These are phyloP conservation scores for Trichoderma sp. DNA, from an alignment of 2,329 filamentous ascomycete species.

Conservation along the genomic window DNA sequence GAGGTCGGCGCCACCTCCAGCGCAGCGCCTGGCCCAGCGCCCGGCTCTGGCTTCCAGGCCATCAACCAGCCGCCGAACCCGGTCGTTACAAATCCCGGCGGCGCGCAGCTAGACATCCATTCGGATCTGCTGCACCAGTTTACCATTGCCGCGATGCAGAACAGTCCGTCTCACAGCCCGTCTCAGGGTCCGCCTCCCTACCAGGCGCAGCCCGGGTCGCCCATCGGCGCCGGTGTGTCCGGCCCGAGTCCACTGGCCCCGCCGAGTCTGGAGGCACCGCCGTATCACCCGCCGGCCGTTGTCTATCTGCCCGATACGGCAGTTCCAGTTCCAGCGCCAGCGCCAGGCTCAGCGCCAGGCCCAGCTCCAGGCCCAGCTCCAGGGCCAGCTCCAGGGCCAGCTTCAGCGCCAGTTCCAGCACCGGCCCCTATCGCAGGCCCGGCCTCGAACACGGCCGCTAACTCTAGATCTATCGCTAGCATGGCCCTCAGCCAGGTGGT, in stretches of 20 bases:
- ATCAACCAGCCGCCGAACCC: constrained; percentile 30
- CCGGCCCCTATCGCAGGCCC: neutral
- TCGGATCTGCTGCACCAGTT: constrained; percentile 57
- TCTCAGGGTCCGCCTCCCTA: constrained; percentile 25
- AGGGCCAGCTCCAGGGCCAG: too few species aligned
- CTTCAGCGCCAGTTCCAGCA: neutral
- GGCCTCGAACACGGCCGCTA: neutral
- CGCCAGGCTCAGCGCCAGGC: too few species aligned
- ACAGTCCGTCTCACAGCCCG: constrained; percentile 22
- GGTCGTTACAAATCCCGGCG: constrained; percentile 24
- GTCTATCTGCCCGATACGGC: neutral
- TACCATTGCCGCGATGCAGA: constrained; percentile 16
- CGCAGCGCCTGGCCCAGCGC: neutral
- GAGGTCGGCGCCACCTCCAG: constrained; percentile 23
- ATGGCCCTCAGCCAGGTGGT: neutral
- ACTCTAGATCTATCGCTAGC: neutral
- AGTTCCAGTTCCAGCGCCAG: neutral
- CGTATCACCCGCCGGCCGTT: constrained; percentile 22
- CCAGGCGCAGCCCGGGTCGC: constrained; percentile 30
- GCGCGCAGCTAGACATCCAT: constrained; percentile 46
- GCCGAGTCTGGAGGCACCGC: constrained; percentile 27
- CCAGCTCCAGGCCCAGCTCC: too few species aligned
- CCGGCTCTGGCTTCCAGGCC: constrained; percentile 27
- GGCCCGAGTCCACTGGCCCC: constrained; percentile 29
- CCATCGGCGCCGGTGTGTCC: constrained; percentile 26